Percentiles rank a stretch among this genome's conserved stretches.
Conservation (phyloP, 2,329 filamentous ascomycete genomes). For the Tolypocladium sp. region DNA sequence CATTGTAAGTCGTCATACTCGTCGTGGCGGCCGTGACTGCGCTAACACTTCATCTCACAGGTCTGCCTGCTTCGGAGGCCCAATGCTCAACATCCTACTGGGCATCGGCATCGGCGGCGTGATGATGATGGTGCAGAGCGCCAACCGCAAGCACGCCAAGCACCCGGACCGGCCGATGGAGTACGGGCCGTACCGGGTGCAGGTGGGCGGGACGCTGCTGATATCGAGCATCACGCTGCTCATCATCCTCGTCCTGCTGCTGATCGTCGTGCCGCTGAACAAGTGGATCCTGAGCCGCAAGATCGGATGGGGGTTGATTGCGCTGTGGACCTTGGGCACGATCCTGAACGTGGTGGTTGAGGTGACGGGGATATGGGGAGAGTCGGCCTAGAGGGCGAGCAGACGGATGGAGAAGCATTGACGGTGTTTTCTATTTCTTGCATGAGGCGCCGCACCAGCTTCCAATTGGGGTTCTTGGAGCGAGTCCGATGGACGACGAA, state of each 20-base stretch:
- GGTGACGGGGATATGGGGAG: constrained; percentile 45
- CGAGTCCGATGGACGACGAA: too few species aligned
- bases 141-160: constrained; percentile 54
- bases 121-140: constrained; percentile 72
- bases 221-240: constrained; percentile 80
- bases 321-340: constrained; percentile 73
- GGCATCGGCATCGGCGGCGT: constrained; percentile 87
- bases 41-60: constrained; percentile 19
- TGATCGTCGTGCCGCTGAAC: constrained; percentile 77
- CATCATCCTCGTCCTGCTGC: constrained; percentile 65
- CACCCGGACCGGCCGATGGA: constrained; percentile 55
- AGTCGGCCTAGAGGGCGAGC: constrained; percentile 9
- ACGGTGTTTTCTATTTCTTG: not conserved
- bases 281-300: constrained; percentile 75
- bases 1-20: constrained; percentile 42
- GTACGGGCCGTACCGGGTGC: constrained; percentile 73
- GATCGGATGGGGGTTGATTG: constrained; percentile 75
- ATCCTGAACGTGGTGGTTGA: constrained; percentile 75
- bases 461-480: not conserved
- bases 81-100: constrained; percentile 93
- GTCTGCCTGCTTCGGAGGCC: constrained; percentile 94
- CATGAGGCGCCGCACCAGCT: not conserved
- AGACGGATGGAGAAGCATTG: not conserved
- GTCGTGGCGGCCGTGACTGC: not conserved
- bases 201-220: constrained; percentile 76